Percentiles rank a stretch among this genome's conserved stretches.
These are phyloP conservation scores for Cardiosporidium cionae DNA, from an alignment of 169 alveolate species.

Conservation along the genomic window DNA sequence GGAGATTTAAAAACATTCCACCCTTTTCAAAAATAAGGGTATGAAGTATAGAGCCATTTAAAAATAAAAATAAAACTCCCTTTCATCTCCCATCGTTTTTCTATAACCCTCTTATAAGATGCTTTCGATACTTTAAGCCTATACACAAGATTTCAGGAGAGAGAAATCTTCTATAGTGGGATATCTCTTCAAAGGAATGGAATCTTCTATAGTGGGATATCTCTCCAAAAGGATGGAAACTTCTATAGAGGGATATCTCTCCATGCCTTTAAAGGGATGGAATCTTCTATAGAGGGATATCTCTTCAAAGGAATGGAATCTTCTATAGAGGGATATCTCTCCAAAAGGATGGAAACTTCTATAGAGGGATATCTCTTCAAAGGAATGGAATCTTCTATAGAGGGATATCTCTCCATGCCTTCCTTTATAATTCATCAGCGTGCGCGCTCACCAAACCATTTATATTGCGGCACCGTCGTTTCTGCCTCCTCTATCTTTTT, in stretches of 20 bases:
- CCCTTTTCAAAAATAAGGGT: too few species aligned
- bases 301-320: neutral
- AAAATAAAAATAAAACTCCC: too few species aligned
- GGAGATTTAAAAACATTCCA: too few species aligned
- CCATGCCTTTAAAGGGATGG: neutral
- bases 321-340: neutral
- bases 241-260: neutral
- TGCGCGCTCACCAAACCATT: neutral
- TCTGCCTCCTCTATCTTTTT: neutral
- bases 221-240: too few species aligned
- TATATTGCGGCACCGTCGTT: neutral
- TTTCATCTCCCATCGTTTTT: too few species aligned
- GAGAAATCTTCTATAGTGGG: too few species aligned
- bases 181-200: too few species aligned
- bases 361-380: neutral
- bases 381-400: neutral
- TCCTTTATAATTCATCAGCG: neutral
- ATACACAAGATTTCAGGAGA: too few species aligned
- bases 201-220: too few species aligned
- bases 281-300: neutral
- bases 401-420: neutral
- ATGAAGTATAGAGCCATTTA: too few species aligned
- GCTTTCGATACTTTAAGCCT: too few species aligned
- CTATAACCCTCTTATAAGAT: too few species aligned
- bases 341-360: neutral